A percentile compares a stretch with the other conserved stretches of the same genome.
Evolutionary conservation across 805 yeast genomes (phyloP).

Genomic region (Wickerhamia fluorescens): DNA sequence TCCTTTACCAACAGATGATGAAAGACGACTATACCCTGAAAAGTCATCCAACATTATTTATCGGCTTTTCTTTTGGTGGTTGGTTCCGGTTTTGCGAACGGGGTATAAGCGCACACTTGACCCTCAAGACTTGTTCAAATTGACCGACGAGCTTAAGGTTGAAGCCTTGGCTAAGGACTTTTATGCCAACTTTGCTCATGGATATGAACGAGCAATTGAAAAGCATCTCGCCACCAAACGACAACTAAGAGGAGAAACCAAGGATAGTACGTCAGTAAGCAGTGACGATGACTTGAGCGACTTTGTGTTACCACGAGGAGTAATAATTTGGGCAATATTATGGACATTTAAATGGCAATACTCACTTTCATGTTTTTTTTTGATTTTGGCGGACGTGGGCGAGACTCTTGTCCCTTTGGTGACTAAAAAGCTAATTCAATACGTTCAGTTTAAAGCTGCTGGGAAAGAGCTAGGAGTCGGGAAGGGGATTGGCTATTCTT

Average conservation of each 20-base stretch:
- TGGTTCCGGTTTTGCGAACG: slow-evolving; percentile 50
- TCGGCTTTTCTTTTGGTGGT: slow-evolving; percentile 57
- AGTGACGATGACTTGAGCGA: slow-evolving; percentile 22
- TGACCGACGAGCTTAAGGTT: slow-evolving; percentile 29
- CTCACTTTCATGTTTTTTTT: slow-evolving; percentile 13
- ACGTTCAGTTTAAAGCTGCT: slow-evolving; percentile 21
- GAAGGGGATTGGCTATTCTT: slow-evolving; percentile 34
- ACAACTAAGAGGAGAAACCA: slow-evolving; percentile 17
- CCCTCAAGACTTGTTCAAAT: slow-evolving; percentile 50
- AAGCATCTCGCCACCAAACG: slow-evolving; percentile 18
- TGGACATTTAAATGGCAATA: slow-evolving; percentile 26
- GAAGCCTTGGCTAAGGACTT: slow-evolving; percentile 24
- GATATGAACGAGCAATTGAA: slow-evolving; percentile 7
- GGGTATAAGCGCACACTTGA: slow-evolving; percentile 71
- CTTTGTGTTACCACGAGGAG: slow-evolving; percentile 18
- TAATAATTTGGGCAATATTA: slow-evolving; percentile 14
- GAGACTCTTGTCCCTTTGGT: slow-evolving; percentile 28
- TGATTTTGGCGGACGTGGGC: slow-evolving; percentile 19
- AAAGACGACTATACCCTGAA: slow-evolving; percentile 42
- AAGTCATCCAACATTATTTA: slow-evolving; percentile 32
- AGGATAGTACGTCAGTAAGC: slow-evolving; percentile 14
- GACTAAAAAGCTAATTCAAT: slow-evolving; percentile 28
- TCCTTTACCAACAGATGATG: slow-evolving; percentile 42
- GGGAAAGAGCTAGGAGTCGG: slow-evolving; percentile 22
- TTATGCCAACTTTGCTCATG: slow-evolving; percentile 8